These are phyloP conservation scores for Collariella sp. DNA, from an alignment of 495 filamentous ascomycete species.

Conservation along the genomic window DNA sequence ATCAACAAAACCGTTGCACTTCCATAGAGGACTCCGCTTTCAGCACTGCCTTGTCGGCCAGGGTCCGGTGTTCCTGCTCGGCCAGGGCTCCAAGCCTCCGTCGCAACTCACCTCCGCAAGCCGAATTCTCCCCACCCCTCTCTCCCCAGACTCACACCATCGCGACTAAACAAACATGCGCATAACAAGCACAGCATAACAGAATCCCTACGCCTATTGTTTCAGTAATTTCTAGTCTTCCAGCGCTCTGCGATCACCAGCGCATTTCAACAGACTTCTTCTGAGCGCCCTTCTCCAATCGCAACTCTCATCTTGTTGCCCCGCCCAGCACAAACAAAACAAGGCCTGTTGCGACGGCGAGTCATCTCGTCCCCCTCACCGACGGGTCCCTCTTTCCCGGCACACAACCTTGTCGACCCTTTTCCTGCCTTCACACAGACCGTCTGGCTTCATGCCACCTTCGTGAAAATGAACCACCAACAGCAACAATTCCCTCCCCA, in stretches of 20 bases:
- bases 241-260: neutral
- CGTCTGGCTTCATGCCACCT: neutral
- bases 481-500: constrained; percentile 15
- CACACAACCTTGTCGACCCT: neutral
- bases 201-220: constrained; percentile 14
- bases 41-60: neutral
- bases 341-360: neutral
- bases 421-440: neutral
- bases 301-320: constrained; percentile 5
- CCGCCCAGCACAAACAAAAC: constrained; percentile 6
- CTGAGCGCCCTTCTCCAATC: neutral
- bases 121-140: constrained; percentile 6
- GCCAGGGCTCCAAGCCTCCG: too few species aligned
- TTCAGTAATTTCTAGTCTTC: constrained; percentile 17
- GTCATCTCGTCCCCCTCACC: constrained; percentile 13
- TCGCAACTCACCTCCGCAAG: too few species aligned
- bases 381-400: constrained; percentile 7
- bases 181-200: constrained; percentile 18
- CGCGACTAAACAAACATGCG: constrained; percentile 19
- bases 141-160: neutral
- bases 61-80: too few species aligned
- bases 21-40: neutral
- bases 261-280: constrained; percentile 3
- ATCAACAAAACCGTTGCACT: too few species aligned
- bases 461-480: constrained; percentile 20